Conservation (phyloP, 192 early-diverging fungal genomes). For the Linnemannia elongata region DNA sequence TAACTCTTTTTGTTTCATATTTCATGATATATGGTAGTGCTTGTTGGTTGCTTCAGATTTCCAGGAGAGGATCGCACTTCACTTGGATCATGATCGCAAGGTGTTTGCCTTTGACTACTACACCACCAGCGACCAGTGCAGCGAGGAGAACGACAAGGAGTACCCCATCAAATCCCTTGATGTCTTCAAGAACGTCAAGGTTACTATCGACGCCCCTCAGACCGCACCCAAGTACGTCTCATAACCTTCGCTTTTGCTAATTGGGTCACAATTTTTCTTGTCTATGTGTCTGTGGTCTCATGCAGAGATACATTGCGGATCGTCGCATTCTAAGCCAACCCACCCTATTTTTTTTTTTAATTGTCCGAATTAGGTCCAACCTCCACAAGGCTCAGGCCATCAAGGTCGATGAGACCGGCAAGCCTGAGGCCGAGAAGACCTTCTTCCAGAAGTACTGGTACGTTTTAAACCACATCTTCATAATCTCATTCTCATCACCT, state of each 20-base stretch:
- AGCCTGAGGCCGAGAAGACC: slow-evolving; percentile 49
- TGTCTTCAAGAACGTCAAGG: slow-evolving; percentile 33
- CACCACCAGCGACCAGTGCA: slow-evolving; percentile 26
- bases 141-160: slow-evolving; percentile 14
- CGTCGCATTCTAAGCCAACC: not conserved
- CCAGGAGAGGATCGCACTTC: slow-evolving; percentile 35
- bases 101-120: slow-evolving; percentile 53
- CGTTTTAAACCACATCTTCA: not conserved
- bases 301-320: not conserved
- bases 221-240: slow-evolving; percentile 38
- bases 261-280: no score
- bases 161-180: slow-evolving; percentile 34
- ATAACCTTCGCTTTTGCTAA: slow-evolving; percentile 18
- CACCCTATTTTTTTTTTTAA: not conserved
- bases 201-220: slow-evolving; percentile 10
- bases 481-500: not conserved
- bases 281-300: not conserved
- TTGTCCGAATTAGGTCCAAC: slow-evolving; percentile 21
- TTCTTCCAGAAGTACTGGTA: slow-evolving; percentile 58
- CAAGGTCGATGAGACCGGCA: slow-evolving; percentile 50
- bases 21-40: slow-evolving; percentile 15
- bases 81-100: slow-evolving; percentile 38
- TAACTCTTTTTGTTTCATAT: not conserved
- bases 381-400: slow-evolving; percentile 44
- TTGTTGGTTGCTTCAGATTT: slow-evolving; percentile 46